phyloP scores from a whole-genome alignment of 208 protist species.

The Trypanosoma congolense region DNA sequence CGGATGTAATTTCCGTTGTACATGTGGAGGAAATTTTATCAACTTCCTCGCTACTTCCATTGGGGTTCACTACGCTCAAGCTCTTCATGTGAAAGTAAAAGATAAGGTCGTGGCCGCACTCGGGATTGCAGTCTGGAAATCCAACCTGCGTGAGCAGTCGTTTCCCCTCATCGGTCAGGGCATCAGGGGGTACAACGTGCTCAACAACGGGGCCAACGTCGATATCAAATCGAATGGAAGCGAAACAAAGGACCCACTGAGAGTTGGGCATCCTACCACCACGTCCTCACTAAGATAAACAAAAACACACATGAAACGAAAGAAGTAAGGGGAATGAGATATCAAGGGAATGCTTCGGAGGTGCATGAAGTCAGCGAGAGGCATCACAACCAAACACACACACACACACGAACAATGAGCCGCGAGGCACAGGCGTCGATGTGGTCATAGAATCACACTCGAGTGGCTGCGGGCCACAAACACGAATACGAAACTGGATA shows the following conservation, averaged over 20 bases:
- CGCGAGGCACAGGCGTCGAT: no score
- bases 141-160: constrained; percentile 38
- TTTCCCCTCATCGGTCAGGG: constrained; percentile 54
- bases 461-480: no score
- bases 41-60: no score
- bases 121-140: constrained; percentile 84
- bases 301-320: constrained; percentile 11
- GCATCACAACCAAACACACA: no score
- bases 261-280: constrained; percentile 21
- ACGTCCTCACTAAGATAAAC: neutral
- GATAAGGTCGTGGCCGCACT: constrained; percentile 81
- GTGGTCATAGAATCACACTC: no score
- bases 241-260: constrained; percentile 72
- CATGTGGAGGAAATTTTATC: no score
- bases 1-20: no score
- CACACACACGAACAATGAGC: no score
- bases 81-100: constrained; percentile 78
- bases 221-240: constrained; percentile 84
- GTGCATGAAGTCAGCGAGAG: no score
- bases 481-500: no score
- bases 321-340: constrained; percentile 19
- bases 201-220: constrained; percentile 79
- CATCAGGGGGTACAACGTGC: constrained; percentile 43
- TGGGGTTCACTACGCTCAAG: no score
- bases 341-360: constrained; percentile 9